phyloP scores from a whole-genome alignment of 2,329 filamentous ascomycete genomes.

The Epichloe amarillans region DNA sequence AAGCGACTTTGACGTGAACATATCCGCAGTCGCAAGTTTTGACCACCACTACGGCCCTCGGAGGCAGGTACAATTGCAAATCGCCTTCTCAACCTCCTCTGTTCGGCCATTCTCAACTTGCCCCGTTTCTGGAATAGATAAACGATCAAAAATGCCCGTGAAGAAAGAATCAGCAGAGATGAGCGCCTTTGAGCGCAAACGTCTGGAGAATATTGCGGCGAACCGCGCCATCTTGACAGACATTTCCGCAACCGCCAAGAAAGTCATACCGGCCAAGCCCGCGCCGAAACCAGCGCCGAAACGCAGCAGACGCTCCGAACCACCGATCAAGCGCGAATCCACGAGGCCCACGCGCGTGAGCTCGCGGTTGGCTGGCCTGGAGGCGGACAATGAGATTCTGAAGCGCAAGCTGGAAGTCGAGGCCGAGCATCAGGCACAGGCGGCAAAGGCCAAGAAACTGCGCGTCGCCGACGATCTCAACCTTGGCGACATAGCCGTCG shows the following conservation, averaged over 20 bases:
- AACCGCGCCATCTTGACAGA: slow-evolving; percentile 73
- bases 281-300: slow-evolving; percentile 30
- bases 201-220: slow-evolving; percentile 74
- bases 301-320: slow-evolving; percentile 20
- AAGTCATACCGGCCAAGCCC: slow-evolving; percentile 46
- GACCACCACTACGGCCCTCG: background rate
- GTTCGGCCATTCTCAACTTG: background rate
- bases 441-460: slow-evolving; percentile 43
- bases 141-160: slow-evolving; percentile 27
- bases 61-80: too few relatives aligned
- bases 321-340: slow-evolving; percentile 30
- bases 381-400: slow-evolving; percentile 30
- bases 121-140: too few relatives aligned
- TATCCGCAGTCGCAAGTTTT: background rate
- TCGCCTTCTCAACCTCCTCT: too few relatives aligned
- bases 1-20: background rate
- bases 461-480: slow-evolving; percentile 46
- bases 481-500: slow-evolving; percentile 65
- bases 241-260: slow-evolving; percentile 58
- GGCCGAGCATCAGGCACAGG: slow-evolving; percentile 25
- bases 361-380: slow-evolving; percentile 42
- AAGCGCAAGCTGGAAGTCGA: slow-evolving; percentile 41
- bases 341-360: slow-evolving; percentile 42
- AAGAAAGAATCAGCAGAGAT: slow-evolving; percentile 34
- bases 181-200: slow-evolving; percentile 76